These are phyloP conservation scores for Amaranthus hypochondriacus DNA, from an alignment of 148 eudicot species.

Conservation along the genomic window DNA sequence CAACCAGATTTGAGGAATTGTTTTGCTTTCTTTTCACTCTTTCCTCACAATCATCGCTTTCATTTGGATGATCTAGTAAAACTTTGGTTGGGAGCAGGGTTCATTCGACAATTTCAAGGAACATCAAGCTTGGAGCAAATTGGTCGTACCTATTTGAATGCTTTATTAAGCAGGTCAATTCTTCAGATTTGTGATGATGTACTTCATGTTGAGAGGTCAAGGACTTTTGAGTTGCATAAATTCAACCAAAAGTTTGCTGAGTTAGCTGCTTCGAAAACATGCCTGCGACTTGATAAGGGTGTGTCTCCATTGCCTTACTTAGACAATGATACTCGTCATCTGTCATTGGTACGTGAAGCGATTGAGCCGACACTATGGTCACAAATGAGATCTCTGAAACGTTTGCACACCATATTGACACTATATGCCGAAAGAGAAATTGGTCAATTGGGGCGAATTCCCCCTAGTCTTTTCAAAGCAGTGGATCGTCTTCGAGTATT, in stretches of 20 bases:
- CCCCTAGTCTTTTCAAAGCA: background rate
- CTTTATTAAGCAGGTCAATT: background rate
- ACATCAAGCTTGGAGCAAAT: background rate
- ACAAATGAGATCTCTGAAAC: background rate
- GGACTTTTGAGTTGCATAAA: background rate
- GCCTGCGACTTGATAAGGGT: background rate
- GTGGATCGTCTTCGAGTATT: conserved; percentile 11
- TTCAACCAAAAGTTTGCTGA: conserved; percentile 7
- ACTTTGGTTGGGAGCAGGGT: conserved; percentile 15
- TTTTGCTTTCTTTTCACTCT: conserved; percentile 19
- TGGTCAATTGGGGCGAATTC: background rate
- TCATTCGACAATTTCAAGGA: background rate
- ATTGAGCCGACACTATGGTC: background rate
- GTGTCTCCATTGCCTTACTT: background rate
- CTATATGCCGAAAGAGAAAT: background rate
- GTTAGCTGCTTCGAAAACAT: conserved; percentile 5
- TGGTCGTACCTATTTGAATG: background rate
- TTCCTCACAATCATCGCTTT: background rate
- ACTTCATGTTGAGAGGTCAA: background rate
- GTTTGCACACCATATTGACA: conserved; percentile 4
- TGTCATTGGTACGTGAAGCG: background rate
- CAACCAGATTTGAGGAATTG: background rate
- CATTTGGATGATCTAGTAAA: background rate
- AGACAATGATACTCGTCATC: conserved; percentile 3
- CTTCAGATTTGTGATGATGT: background rate